These are phyloP conservation scores for Jimgerdemannia lactiflua DNA, from an alignment of 192 early-diverging fungal genomes.

Conservation along the genomic window DNA sequence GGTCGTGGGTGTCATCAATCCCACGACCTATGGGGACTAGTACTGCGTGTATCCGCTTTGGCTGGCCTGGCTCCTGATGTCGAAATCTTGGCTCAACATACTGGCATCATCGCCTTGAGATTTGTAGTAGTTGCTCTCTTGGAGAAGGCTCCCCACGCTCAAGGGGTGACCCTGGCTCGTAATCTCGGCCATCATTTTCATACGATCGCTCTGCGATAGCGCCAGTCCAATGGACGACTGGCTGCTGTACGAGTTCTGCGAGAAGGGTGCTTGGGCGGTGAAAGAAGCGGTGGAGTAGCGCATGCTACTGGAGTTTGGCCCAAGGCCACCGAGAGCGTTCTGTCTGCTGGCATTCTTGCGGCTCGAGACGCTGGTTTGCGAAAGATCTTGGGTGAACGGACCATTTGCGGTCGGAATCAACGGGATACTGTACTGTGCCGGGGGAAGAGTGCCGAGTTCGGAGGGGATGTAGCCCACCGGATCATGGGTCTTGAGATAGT, in stretches of 20 bases:
- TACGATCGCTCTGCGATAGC: slow-evolving; percentile 54
- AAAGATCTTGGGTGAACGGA: slow-evolving; percentile 61
- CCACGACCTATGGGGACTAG: slow-evolving; percentile 7
- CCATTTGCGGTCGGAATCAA: slow-evolving; percentile 51
- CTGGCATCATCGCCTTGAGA: slow-evolving; percentile 53
- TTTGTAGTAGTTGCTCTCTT: slow-evolving; percentile 60
- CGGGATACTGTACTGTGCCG: slow-evolving; percentile 48
- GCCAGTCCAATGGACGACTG: slow-evolving; percentile 52
- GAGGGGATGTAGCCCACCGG: slow-evolving; percentile 49
- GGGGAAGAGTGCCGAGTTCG: slow-evolving; percentile 36
- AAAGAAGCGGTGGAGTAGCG: neutral
- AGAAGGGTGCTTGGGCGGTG: neutral
- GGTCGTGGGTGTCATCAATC: neutral
- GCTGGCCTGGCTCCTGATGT: slow-evolving; percentile 46
- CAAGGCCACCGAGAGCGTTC: neutral
- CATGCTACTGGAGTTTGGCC: neutral
- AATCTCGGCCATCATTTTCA: slow-evolving; percentile 45
- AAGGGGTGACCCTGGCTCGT: slow-evolving; percentile 19
- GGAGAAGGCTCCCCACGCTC: slow-evolving; percentile 37
- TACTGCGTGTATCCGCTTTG: slow-evolving; percentile 53
- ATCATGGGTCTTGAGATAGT: slow-evolving; percentile 48
- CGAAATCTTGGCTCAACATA: slow-evolving; percentile 55
- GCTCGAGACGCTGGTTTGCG: slow-evolving; percentile 46
- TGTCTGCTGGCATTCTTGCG: slow-evolving; percentile 36
- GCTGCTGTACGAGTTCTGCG: slow-evolving; percentile 56